Conservation (phyloP, 106 monocot genomes). For the Dendrobium chrysotoxum region DNA sequence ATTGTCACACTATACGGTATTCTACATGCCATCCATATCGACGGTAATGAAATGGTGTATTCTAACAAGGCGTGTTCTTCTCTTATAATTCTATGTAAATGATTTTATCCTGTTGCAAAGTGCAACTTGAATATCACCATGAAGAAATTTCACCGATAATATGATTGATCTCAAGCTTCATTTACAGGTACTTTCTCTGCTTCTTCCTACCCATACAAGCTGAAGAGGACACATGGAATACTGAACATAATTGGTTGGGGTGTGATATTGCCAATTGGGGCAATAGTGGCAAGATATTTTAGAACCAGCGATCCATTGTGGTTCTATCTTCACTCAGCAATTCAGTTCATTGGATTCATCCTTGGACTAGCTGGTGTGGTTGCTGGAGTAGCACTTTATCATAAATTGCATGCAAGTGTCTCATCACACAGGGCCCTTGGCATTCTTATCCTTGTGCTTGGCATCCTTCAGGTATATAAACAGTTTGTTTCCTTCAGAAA, state of each 20-base stretch:
- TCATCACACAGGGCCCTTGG: slow-evolving; percentile 69
- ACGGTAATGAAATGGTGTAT: too few species aligned
- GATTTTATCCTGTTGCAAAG: too few species aligned
- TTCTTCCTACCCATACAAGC: slow-evolving; percentile 56
- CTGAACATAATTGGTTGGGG: slow-evolving; percentile 83
- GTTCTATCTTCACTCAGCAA: slow-evolving; percentile 61
- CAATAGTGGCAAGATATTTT: slow-evolving; percentile 75
- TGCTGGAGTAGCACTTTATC: slow-evolving; percentile 59
- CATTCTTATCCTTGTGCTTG: slow-evolving; percentile 69
- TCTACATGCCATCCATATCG: too few species aligned
- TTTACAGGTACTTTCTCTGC: slow-evolving; percentile 54
- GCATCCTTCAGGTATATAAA: slow-evolving; percentile 66
- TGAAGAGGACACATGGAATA: slow-evolving; percentile 74
- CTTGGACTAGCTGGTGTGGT: slow-evolving; percentile 68
- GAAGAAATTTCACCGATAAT: too few species aligned
- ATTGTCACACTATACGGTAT: too few species aligned
- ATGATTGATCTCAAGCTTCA: not conserved
- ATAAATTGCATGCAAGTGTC: slow-evolving; percentile 65
- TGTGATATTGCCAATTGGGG: slow-evolving; percentile 74
- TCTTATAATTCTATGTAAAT: too few species aligned
- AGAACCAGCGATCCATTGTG: slow-evolving; percentile 64
- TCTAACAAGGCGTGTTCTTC: too few species aligned
- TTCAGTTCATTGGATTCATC: slow-evolving; percentile 71
- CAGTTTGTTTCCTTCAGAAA: not conserved
- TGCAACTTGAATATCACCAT: too few species aligned